phyloP scores from a whole-genome alignment of 495 filamentous ascomycete species.

The Aspergillus ellipticus region DNA sequence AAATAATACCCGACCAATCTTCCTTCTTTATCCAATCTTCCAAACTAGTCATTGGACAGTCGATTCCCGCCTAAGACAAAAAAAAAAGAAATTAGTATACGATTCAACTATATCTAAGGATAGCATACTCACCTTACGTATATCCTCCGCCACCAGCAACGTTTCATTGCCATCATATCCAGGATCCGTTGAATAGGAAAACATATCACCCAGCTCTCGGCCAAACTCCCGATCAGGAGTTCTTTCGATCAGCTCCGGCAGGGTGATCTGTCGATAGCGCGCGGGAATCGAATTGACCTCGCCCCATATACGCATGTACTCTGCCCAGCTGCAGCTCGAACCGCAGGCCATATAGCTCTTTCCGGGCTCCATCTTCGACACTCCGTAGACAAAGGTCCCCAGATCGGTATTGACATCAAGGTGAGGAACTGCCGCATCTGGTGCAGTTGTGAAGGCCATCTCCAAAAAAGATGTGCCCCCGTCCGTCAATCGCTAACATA shows the following conservation, averaged over 20 bases:
- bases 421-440: conserved; percentile 30
- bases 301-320: conserved; percentile 33
- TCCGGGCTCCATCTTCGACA: conserved; percentile 38
- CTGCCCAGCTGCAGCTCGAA: conserved; percentile 28
- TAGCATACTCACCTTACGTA: conserved; percentile 28
- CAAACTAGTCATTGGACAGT: conserved; percentile 20
- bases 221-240: conserved; percentile 29
- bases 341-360: conserved; percentile 40
- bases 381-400: conserved; percentile 41
- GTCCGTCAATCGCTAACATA: conserved; percentile 19
- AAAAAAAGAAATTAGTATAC: neutral
- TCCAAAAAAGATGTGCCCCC: conserved; percentile 21
- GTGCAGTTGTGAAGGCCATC: conserved; percentile 35
- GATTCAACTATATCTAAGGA: neutral
- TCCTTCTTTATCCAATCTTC: conserved; percentile 18
- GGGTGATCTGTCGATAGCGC: conserved; percentile 29
- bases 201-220: conserved; percentile 37
- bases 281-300: conserved; percentile 17
- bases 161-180: conserved; percentile 36
- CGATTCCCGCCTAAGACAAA: conserved; percentile 17
- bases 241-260: conserved; percentile 31
- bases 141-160: conserved; percentile 34
- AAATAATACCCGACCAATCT: conserved; percentile 19
- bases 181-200: conserved; percentile 30
- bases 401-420: conserved; percentile 36